Conservation (phyloP, 2,329 filamentous ascomycete species). For the Phialophora verrucosa region DNA sequence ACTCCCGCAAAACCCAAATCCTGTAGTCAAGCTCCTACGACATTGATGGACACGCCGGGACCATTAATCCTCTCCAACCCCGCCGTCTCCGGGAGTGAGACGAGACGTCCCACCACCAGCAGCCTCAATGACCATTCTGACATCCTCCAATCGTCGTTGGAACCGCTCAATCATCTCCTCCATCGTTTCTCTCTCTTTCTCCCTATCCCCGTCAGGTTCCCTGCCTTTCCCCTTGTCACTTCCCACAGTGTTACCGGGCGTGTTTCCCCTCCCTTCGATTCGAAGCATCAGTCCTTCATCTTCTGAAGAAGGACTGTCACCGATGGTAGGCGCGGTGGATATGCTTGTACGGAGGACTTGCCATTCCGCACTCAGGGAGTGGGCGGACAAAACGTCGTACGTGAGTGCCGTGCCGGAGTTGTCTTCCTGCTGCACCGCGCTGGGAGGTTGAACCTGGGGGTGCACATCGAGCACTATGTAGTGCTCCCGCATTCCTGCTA, state of each 20-base stretch:
- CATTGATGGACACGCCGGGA: not conserved
- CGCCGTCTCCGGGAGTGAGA: not conserved
- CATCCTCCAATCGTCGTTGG: constrained; percentile 51
- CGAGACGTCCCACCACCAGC: constrained; percentile 3
- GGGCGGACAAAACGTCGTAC: constrained; percentile 67
- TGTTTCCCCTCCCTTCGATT: constrained; percentile 46
- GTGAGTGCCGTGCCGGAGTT: constrained; percentile 38
- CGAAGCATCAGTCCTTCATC: constrained; percentile 52
- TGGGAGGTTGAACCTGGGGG: constrained; percentile 36
- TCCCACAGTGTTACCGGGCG: constrained; percentile 38
- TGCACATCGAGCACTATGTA: constrained; percentile 64
- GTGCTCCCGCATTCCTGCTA: constrained; percentile 58
- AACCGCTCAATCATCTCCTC: constrained; percentile 57
- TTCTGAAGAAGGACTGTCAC: constrained; percentile 55
- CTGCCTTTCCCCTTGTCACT: constrained; percentile 29
- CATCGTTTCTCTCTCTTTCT: constrained; percentile 43
- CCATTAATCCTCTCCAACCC: not conserved
- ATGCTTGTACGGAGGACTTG: constrained; percentile 64
- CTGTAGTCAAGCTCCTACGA: not conserved
- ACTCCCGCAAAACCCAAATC: not conserved
- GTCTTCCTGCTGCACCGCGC: constrained; percentile 1
- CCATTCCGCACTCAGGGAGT: constrained; percentile 77
- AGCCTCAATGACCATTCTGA: constrained; percentile 48
- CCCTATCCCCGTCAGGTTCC: constrained; percentile 26
- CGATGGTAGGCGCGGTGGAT: constrained; percentile 67